phyloP scores from a whole-genome alignment of 495 filamentous ascomycete species.

The Bacidia rubella region DNA sequence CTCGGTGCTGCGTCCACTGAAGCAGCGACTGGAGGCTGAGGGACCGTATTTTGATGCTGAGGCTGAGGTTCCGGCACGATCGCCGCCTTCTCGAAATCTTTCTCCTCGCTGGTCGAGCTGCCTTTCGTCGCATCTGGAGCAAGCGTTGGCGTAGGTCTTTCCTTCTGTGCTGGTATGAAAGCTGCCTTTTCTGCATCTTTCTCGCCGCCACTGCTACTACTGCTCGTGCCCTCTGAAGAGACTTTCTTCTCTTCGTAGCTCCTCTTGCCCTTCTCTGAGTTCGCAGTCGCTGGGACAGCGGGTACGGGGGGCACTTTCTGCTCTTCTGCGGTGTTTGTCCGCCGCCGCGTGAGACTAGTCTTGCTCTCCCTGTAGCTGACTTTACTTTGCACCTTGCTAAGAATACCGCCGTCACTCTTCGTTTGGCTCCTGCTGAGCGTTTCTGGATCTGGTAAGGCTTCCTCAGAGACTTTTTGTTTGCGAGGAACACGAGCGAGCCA shows the following conservation, averaged over 20 bases:
- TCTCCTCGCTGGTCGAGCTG: too few relatives aligned
- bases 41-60: too few relatives aligned
- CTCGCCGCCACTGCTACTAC: not conserved
- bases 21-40: too few relatives aligned
- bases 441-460: constrained; percentile 9
- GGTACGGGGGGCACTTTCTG: not conserved
- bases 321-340: not conserved
- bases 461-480: constrained; percentile 38
- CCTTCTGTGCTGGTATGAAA: not conserved
- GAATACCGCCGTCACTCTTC: not conserved
- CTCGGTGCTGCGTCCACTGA: too few relatives aligned
- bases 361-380: not conserved
- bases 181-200: not conserved
- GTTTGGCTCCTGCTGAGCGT: constrained; percentile 7
- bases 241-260: not conserved
- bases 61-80: too few relatives aligned
- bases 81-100: too few relatives aligned
- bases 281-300: not conserved
- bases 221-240: not conserved
- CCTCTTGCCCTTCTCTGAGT: not conserved
- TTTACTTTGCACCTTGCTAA: not conserved
- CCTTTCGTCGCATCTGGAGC: too few relatives aligned
- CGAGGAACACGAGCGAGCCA: constrained; percentile 71
- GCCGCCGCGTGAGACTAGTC: not conserved
- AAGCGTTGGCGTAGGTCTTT: not conserved